A percentile compares a stretch with the other conserved stretches of the same genome.
Conservation (phyloP, 768 basidiomycete genomes). For the Panellus pusillus region DNA sequence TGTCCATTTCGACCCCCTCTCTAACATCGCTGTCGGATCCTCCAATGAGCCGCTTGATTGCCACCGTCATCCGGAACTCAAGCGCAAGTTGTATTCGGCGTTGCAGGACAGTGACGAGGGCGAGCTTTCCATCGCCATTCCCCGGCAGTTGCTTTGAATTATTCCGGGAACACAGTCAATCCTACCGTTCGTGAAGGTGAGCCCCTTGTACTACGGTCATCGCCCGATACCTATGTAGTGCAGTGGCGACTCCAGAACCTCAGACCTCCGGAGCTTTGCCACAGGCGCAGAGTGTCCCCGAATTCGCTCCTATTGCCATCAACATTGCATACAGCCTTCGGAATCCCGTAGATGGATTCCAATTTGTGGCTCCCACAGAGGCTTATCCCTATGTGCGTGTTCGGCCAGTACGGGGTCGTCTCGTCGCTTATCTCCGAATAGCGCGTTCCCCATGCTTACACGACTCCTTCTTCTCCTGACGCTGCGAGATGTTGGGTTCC, state of each 20-base stretch:
- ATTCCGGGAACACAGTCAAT: conserved; percentile 46
- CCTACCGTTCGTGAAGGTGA: conserved; percentile 60
- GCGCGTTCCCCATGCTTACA: conserved; percentile 93
- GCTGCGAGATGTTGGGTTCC: conserved; percentile 99
- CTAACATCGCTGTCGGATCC: conserved; percentile 57
- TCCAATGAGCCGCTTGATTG: conserved; percentile 66
- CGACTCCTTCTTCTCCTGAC: conserved; percentile 83
- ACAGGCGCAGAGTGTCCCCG: conserved; percentile 42
- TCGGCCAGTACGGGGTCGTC: conserved; percentile 3
- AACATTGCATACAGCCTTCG: conserved; percentile 80
- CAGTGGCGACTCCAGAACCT: conserved; percentile 82
- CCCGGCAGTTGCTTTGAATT: conserved; percentile 69
- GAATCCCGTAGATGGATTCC: conserved; percentile 81
- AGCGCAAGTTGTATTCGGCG: conserved; percentile 88
- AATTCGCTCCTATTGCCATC: conserved; percentile 75
- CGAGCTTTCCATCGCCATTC: conserved; percentile 88
- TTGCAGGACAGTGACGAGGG: conserved; percentile 92
- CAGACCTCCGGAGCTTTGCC: conserved; percentile 53
- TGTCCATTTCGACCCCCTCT: conserved; percentile 73
- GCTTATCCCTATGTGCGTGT: conserved; percentile 79
- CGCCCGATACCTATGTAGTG: background rate
- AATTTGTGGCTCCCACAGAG: conserved; percentile 81
- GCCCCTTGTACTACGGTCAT: conserved; percentile 14
- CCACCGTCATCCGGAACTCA: conserved; percentile 89
- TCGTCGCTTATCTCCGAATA: conserved; percentile 33